A percentile compares a stretch with the other conserved stretches of the same genome.
These are phyloP conservation scores for Cyberlindnera nakhonratchasimensis DNA, from an alignment of 805 yeast genomes.

Conservation along the genomic window DNA sequence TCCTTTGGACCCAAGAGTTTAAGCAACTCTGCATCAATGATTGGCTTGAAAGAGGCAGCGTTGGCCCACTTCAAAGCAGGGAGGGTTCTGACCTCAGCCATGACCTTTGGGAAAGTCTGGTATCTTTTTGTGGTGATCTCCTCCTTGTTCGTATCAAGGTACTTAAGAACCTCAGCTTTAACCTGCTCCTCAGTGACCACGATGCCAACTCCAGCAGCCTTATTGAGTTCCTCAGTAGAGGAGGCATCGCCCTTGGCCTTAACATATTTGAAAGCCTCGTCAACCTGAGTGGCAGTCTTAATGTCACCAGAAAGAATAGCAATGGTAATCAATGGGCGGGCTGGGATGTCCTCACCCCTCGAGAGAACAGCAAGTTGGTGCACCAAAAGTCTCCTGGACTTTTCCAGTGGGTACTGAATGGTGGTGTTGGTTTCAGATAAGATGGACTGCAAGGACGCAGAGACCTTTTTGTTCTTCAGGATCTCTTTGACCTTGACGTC, in stretches of 20 bases:
- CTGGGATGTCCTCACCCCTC: constrained; percentile 49
- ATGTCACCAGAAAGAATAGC: constrained; percentile 65
- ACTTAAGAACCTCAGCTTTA: constrained; percentile 50
- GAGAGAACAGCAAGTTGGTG: constrained; percentile 75
- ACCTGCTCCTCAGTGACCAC: constrained; percentile 67
- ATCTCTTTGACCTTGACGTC: constrained; percentile 78
- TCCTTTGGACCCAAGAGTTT: constrained; percentile 88
- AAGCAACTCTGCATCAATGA: constrained; percentile 74
- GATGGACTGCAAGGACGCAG: constrained; percentile 61
- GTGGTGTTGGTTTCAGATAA: constrained; percentile 41
- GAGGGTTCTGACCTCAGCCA: constrained; percentile 72
- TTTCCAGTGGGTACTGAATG: constrained; percentile 42
- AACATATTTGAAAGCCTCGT: constrained; percentile 75
- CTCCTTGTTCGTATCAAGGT: constrained; percentile 54
- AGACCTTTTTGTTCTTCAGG: constrained; percentile 80
- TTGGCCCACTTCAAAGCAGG: constrained; percentile 89
- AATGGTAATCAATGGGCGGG: constrained; percentile 50
- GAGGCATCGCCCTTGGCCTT: constrained; percentile 46
- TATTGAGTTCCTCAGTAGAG: constrained; percentile 50
- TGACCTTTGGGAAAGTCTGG: constrained; percentile 67
- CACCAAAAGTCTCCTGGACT: constrained; percentile 57
- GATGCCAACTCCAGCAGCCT: constrained; percentile 77
- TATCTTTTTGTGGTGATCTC: constrained; percentile 73
- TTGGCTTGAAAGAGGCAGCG: constrained; percentile 81
- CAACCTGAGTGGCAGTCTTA: constrained; percentile 67